Evolutionary conservation across 2,329 filamentous ascomycete species (phyloP).

Genomic region (Fusarium azukiicola): DNA sequence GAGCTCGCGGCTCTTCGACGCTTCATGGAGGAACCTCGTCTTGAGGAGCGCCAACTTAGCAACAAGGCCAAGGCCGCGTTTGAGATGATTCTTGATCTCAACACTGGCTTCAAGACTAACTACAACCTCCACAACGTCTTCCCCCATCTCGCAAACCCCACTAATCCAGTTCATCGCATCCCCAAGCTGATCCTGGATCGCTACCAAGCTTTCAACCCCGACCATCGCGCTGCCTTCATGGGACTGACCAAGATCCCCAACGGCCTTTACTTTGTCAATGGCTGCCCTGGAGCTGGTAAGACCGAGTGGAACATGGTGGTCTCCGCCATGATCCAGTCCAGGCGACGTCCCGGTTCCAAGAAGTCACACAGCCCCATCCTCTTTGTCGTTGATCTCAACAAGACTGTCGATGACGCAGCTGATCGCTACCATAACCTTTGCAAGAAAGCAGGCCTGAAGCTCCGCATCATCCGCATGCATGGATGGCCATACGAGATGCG

Average conservation of each 20-base stretch:
- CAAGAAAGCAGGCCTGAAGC: slow-evolving; percentile 58
- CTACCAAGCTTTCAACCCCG: slow-evolving; percentile 60
- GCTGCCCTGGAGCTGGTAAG: slow-evolving; percentile 71
- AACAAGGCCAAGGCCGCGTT: slow-evolving; percentile 54
- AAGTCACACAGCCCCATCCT: slow-evolving; percentile 60
- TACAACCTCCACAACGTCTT: slow-evolving; percentile 54
- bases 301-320: slow-evolving; percentile 70
- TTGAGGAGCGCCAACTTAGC: slow-evolving; percentile 32
- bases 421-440: slow-evolving; percentile 65
- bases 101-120: slow-evolving; percentile 40
- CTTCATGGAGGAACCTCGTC: slow-evolving; percentile 49
- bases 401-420: slow-evolving; percentile 69
- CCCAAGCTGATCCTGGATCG: slow-evolving; percentile 52
- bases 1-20: slow-evolving; percentile 57
- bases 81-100: slow-evolving; percentile 59
- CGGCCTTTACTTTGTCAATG: slow-evolving; percentile 68
- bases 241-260: slow-evolving; percentile 63
- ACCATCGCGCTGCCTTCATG: slow-evolving; percentile 63
- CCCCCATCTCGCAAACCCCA: slow-evolving; percentile 60
- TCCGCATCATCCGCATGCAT: slow-evolving; percentile 64
- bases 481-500: slow-evolving; percentile 64
- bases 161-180: slow-evolving; percentile 41
- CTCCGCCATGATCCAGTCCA: slow-evolving; percentile 63
- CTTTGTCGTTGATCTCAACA: slow-evolving; percentile 71
- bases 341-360: slow-evolving; percentile 48